Evolutionary conservation across 2,329 filamentous ascomycete genomes (phyloP).

Genomic region (Epichloe scottii): DNA sequence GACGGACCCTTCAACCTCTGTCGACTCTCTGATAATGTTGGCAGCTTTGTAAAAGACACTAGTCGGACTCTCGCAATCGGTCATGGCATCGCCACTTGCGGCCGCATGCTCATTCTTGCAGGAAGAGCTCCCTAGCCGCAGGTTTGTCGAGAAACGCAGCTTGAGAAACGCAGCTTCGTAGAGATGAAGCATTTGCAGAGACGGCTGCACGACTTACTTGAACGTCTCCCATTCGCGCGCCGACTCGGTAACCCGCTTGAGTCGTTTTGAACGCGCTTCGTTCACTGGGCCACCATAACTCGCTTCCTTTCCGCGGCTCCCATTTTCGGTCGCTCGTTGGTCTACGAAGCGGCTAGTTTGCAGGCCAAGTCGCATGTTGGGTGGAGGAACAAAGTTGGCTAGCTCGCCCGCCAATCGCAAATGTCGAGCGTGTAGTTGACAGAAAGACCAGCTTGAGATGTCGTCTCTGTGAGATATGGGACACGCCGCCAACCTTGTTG

Average conservation of each 20-base stretch:
- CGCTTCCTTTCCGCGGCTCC: neutral
- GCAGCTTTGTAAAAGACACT: conserved; percentile 30
- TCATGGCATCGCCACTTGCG: neutral
- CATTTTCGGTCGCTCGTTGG: neutral
- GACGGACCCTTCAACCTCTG: conserved; percentile 27
- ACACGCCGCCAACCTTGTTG: too few relatives aligned
- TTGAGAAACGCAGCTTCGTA: conserved; percentile 3
- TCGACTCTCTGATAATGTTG: conserved; percentile 27
- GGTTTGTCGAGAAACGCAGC: conserved; percentile 5
- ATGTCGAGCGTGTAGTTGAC: neutral
- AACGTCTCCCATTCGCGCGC: conserved; percentile 2
- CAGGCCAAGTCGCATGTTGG: neutral
- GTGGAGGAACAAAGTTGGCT: neutral
- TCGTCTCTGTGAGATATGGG: too few relatives aligned
- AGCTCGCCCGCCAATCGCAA: neutral
- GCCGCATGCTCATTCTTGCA: neutral
- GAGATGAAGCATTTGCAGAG: neutral
- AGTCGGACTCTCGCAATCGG: neutral
- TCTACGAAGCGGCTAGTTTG: neutral
- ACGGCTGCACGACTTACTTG: conserved; percentile 7
- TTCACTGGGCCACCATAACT: neutral
- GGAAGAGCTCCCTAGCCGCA: conserved; percentile 3
- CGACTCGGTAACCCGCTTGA: neutral
- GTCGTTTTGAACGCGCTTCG: neutral
- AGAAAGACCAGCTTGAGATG: neutral